Evolutionary conservation across 192 early-diverging fungal species (phyloP).

Genomic region (Spizellomyces sp.): DNA sequence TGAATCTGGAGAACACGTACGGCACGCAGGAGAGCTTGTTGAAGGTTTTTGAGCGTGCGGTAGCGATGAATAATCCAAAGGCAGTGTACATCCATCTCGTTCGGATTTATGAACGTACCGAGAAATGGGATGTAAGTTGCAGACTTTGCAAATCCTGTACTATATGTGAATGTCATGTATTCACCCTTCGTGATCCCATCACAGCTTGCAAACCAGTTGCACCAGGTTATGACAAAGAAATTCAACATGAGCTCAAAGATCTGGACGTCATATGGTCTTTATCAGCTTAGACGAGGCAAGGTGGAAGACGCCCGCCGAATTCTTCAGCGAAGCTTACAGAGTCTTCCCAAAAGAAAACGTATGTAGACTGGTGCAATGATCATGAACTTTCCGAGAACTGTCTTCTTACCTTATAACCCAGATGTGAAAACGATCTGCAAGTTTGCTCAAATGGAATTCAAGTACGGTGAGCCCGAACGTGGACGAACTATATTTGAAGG

Average conservation of each 20-base stretch:
- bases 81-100: slow-evolving; percentile 85
- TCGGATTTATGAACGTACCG: slow-evolving; percentile 85
- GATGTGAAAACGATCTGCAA: slow-evolving; percentile 90
- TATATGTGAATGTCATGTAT: not conserved
- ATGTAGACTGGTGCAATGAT: slow-evolving; percentile 47
- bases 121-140: slow-evolving; percentile 52
- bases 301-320: slow-evolving; percentile 77
- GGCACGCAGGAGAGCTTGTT: slow-evolving; percentile 80
- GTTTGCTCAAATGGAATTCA: slow-evolving; percentile 98
- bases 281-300: slow-evolving; percentile 74
- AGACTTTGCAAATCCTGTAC: not conserved
- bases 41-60: slow-evolving; percentile 83
- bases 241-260: slow-evolving; percentile 89
- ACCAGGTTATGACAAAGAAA: slow-evolving; percentile 76
- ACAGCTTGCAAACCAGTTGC: slow-evolving; percentile 66
- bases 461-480: slow-evolving; percentile 93
- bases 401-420: slow-evolving; percentile 5
- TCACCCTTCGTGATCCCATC: not conserved
- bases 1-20: slow-evolving; percentile 96
- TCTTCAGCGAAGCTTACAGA: slow-evolving; percentile 77
- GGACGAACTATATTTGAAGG: slow-evolving; percentile 98
- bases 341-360: slow-evolving; percentile 89
- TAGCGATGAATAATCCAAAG: slow-evolving; percentile 86
- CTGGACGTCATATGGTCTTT: slow-evolving; percentile 86
- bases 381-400: not conserved